Percentiles rank a stretch among this genome's conserved stretches.
Evolutionary conservation across 2,329 filamentous ascomycete species (phyloP).

Genomic region (Colletotrichum musicola): DNA sequence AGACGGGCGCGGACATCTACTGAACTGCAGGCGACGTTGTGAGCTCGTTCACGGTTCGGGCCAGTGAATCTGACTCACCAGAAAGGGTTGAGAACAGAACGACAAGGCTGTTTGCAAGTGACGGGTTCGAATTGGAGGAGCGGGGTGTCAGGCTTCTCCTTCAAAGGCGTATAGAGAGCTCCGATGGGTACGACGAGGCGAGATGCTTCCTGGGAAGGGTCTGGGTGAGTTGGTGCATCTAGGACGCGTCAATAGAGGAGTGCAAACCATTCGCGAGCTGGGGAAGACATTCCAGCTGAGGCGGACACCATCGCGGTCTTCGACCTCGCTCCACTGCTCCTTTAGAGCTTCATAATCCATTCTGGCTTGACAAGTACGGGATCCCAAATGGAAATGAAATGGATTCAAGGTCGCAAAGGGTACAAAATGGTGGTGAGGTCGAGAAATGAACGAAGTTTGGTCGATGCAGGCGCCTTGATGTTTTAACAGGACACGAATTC

Average conservation of each 20-base stretch:
- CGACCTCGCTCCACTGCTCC: conserved; percentile 95
- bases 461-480: too few relatives aligned
- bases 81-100: conserved; percentile 96
- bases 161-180: conserved; percentile 93
- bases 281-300: conserved; percentile 99
- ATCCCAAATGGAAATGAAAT: too few relatives aligned
- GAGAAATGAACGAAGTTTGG: too few relatives aligned
- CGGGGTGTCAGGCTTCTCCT: conserved; percentile 92
- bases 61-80: conserved; percentile 72
- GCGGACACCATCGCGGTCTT: conserved; percentile 95
- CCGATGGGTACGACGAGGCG: conserved; percentile 96
- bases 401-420: too few relatives aligned
- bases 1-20: conserved; percentile 86
- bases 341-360: conserved; percentile 97
- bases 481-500: too few relatives aligned
- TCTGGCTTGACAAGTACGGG: too few relatives aligned
- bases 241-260: conserved; percentile 41
- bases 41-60: conserved; percentile 7
- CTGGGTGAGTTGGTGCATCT: not conserved
- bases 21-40: conserved; percentile 65
- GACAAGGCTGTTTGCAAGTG: conserved; percentile 95
- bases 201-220: conserved; percentile 80
- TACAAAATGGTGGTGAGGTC: too few relatives aligned
- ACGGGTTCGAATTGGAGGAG: conserved; percentile 96
- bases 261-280: conserved; percentile 89